Percentiles rank a stretch among this genome's conserved stretches.
Evolutionary conservation across 805 yeast genomes (phyloP).

Genomic region (Jamesozyma gamospora): DNA sequence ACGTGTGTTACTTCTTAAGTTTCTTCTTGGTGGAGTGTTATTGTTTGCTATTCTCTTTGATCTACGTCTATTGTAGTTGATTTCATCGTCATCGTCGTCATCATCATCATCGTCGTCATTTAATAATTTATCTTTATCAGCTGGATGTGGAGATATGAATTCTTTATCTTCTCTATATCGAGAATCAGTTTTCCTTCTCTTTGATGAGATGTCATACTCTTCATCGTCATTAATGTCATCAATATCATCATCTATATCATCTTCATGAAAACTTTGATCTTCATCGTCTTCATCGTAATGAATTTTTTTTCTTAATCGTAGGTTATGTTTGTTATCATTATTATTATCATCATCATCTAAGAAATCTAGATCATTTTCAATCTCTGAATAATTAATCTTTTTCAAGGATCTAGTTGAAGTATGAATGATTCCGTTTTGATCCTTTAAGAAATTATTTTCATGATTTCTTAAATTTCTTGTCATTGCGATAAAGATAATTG

Average conservation of each 20-base stretch:
- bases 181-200: background rate
- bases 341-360: slow-evolving; percentile 14
- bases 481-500: too few species aligned
- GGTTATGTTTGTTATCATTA: slow-evolving; percentile 5
- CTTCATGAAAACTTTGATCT: slow-evolving; percentile 32
- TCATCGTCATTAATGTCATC: slow-evolving; percentile 18
- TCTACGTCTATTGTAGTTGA: background rate
- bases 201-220: slow-evolving; percentile 7
- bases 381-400: slow-evolving; percentile 30
- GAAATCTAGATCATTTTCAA: slow-evolving; percentile 27
- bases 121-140: slow-evolving; percentile 13
- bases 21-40: slow-evolving; percentile 12
- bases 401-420: slow-evolving; percentile 27
- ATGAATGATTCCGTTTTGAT: slow-evolving; percentile 23
- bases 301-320: slow-evolving; percentile 3
- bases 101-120: slow-evolving; percentile 23
- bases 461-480: slow-evolving; percentile 11
- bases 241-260: slow-evolving; percentile 22
- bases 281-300: slow-evolving; percentile 21
- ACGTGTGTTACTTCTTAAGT: slow-evolving; percentile 19
- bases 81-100: background rate
- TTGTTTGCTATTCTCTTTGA: slow-evolving; percentile 8
- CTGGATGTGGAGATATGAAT: slow-evolving; percentile 26
- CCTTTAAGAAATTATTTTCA: slow-evolving; percentile 16
- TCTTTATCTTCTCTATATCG: slow-evolving; percentile 16